Conservation (phyloP, 1,284 basidiomycete genomes). For the Porodaedalea pini region DNA sequence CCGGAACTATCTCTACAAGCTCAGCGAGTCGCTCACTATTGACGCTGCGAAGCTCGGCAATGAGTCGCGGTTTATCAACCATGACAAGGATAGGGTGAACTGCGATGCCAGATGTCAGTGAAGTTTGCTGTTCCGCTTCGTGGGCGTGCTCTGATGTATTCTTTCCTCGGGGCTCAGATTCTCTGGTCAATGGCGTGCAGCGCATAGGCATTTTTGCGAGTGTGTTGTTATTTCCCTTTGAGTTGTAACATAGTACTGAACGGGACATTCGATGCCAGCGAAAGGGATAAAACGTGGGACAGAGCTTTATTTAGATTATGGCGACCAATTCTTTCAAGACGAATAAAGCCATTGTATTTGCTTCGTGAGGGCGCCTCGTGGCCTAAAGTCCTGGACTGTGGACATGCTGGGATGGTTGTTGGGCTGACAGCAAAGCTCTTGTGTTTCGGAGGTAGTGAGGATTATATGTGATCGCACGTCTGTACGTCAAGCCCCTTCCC, state of each 20-base stretch:
- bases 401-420: no score
- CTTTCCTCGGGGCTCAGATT: conserved; percentile 36
- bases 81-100: conserved; percentile 39
- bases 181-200: conserved; percentile 53
- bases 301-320: conserved; percentile 54
- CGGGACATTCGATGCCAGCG: conserved; percentile 25
- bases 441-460: no score
- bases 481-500: no score
- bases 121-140: no score
- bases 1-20: conserved; percentile 54
- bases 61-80: conserved; percentile 57
- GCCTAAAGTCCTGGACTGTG: no score
- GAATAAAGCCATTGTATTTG: no score
- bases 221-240: conserved; percentile 28
- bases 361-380: no score
- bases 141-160: no score
- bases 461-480: no score
- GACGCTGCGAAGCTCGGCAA: conserved; percentile 56
- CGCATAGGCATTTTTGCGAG: conserved; percentile 55
- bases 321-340: conserved; percentile 39
- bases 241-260: background rate
- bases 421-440: no score
- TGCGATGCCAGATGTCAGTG: conserved; percentile 43
- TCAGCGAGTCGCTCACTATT: conserved; percentile 41
- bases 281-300: conserved; percentile 36